Evolutionary conservation across 2,329 filamentous ascomycete genomes (phyloP).

Genomic region (Ramichloridium luteum): DNA sequence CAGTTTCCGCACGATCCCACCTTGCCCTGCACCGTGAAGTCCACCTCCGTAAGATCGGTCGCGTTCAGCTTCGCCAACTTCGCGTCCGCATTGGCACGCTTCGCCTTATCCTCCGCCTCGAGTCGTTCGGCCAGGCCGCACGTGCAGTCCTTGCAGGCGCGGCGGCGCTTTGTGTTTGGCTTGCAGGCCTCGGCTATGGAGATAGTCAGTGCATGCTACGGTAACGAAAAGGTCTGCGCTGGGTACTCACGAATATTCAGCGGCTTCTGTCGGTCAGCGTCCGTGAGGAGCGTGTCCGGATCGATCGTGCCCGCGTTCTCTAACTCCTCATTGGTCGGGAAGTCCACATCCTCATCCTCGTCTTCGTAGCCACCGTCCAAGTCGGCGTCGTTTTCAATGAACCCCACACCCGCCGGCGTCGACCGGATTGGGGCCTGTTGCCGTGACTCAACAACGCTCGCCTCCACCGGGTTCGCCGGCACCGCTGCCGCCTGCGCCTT

Average conservation of each 20-base stretch:
- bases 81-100: slow-evolving; percentile 52
- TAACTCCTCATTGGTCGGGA: slow-evolving; percentile 30
- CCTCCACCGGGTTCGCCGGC: slow-evolving; percentile 24
- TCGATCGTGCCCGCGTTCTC: slow-evolving; percentile 72
- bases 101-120: slow-evolving; percentile 68
- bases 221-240: not conserved
- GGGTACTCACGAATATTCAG: slow-evolving; percentile 57
- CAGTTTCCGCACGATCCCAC: slow-evolving; percentile 92
- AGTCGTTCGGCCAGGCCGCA: slow-evolving; percentile 81
- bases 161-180: slow-evolving; percentile 78
- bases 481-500: slow-evolving; percentile 32
- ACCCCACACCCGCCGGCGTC: slow-evolving; percentile 49
- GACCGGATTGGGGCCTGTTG: slow-evolving; percentile 4
- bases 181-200: slow-evolving; percentile 65
- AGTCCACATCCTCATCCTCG: slow-evolving; percentile 23
- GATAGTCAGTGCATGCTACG: slow-evolving; percentile 16
- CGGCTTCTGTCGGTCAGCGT: slow-evolving; percentile 67
- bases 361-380: slow-evolving; percentile 40
- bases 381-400: slow-evolving; percentile 52
- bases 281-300: slow-evolving; percentile 74
- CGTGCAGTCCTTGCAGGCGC: slow-evolving; percentile 95
- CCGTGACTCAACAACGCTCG: slow-evolving; percentile 5
- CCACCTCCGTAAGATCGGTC: slow-evolving; percentile 76
- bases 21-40: slow-evolving; percentile 97
- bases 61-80: slow-evolving; percentile 51